Evolutionary conservation across 2,329 filamentous ascomycete genomes (phyloP).

Genomic region (Gliomastix tumulicola): DNA sequence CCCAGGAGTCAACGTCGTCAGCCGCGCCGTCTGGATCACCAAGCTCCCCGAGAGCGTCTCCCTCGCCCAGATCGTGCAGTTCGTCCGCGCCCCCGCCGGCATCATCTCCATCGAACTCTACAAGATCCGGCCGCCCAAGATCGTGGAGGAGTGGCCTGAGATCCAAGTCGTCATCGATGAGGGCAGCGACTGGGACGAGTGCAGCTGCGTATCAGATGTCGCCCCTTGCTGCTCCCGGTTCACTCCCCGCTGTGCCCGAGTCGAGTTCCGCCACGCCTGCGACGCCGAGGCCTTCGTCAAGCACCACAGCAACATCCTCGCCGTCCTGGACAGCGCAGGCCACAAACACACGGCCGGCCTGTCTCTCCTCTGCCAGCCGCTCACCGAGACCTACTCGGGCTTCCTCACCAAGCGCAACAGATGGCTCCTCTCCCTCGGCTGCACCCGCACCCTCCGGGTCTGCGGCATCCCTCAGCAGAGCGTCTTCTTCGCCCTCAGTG

Average conservation of each 20-base stretch:
- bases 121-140: constrained; percentile 1
- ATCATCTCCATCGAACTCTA: constrained; percentile 6
- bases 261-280: not conserved
- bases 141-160: too few species aligned
- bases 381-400: too few species aligned
- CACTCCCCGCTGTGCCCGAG: too few species aligned
- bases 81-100: constrained; percentile 8
- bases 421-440: too few species aligned
- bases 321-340: too few species aligned
- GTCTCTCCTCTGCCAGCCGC: too few species aligned
- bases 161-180: not conserved
- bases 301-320: too few species aligned
- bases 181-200: not conserved
- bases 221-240: too few species aligned
- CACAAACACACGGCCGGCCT: too few species aligned
- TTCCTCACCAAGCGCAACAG: too few species aligned
- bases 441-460: not conserved
- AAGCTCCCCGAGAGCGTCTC: constrained; percentile 10
- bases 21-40: constrained; percentile 11
- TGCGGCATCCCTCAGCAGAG: not conserved
- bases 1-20: too few species aligned
- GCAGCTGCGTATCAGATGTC: too few species aligned
- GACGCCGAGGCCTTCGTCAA: constrained; percentile 3
- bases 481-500: constrained; percentile 1
- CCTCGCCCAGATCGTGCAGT: constrained; percentile 9